Percentiles rank a stretch among this genome's conserved stretches.
These are phyloP conservation scores for Penicillium sumatraense DNA, from an alignment of 2,329 filamentous ascomycete species.

Conservation along the genomic window DNA sequence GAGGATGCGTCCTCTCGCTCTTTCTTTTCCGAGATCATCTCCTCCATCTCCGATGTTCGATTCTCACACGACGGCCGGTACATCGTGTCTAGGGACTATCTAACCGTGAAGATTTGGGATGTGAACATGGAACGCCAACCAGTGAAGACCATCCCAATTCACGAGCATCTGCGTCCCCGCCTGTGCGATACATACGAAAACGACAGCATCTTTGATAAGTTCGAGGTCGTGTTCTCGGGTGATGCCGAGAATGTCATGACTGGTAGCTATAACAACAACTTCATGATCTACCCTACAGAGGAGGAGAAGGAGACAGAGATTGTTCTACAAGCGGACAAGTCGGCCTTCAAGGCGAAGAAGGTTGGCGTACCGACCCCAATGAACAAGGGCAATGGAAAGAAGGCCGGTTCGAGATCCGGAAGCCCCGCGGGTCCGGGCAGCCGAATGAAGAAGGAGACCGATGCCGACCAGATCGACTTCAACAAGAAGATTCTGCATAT, in stretches of 20 bases:
- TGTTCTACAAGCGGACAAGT: slow-evolving; percentile 96
- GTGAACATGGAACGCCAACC: slow-evolving; percentile 98
- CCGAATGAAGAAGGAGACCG: slow-evolving; percentile 98
- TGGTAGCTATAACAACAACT: slow-evolving; percentile 99
- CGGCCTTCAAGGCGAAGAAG: slow-evolving; percentile 99
- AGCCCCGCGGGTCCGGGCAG: slow-evolving; percentile 88
- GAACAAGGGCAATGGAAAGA: slow-evolving; percentile 81
- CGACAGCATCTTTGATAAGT: slow-evolving; percentile 99
- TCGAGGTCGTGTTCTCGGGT: slow-evolving; percentile 97
- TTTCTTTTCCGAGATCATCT: slow-evolving; percentile 99
- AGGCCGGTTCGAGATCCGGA: slow-evolving; percentile 82
- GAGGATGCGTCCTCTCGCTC: slow-evolving; percentile 96
- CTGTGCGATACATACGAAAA: slow-evolving; percentile 99
- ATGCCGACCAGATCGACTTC: slow-evolving; percentile 99
- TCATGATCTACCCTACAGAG: slow-evolving; percentile 99
- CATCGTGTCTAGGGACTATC: slow-evolving; percentile 95
- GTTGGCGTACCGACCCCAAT: slow-evolving; percentile 97
- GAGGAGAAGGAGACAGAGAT: slow-evolving; percentile 96
- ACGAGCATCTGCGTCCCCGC: slow-evolving; percentile 91
- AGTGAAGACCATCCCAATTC: slow-evolving; percentile 97
- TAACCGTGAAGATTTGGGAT: slow-evolving; percentile 99
- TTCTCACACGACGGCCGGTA: slow-evolving; percentile 97
- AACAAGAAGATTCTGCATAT: slow-evolving; percentile 99
- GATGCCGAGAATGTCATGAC: slow-evolving; percentile 99
- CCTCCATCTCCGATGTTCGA: slow-evolving; percentile 96